These are phyloP conservation scores for Gyrodon lividus DNA, from an alignment of 768 basidiomycete genomes.

Conservation along the genomic window DNA sequence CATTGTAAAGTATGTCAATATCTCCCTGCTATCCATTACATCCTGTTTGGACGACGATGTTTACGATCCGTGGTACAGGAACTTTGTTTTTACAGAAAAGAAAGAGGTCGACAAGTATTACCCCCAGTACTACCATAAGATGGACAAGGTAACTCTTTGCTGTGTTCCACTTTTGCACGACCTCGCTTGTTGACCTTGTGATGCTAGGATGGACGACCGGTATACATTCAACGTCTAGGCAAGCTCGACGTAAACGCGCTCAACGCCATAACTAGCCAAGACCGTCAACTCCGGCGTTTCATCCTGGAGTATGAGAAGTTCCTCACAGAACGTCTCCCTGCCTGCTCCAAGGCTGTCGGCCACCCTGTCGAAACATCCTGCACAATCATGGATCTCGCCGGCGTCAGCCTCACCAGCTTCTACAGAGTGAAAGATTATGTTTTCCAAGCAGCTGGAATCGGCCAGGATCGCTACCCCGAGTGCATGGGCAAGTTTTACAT, in stretches of 20 bases:
- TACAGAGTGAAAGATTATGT: conserved; percentile 94
- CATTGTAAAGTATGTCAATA: conserved; percentile 57
- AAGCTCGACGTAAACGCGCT: conserved; percentile 84
- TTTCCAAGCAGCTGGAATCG: conserved; percentile 67
- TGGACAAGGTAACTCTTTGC: conserved; percentile 65
- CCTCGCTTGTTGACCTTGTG: not conserved
- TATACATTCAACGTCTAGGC: conserved; percentile 94
- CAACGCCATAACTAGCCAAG: conserved; percentile 77
- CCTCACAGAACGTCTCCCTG: conserved; percentile 75
- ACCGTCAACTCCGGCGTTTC: conserved; percentile 85
- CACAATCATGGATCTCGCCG: conserved; percentile 91
- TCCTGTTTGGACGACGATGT: not conserved
- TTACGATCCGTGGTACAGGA: conserved; percentile 39
- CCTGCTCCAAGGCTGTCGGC: conserved; percentile 66
- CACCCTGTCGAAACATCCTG: conserved; percentile 95
- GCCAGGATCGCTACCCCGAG: conserved; percentile 91
- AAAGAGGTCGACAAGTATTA: conserved; percentile 86
- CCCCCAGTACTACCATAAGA: conserved; percentile 95
- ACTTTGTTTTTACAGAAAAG: conserved; percentile 86
- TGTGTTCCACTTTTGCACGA: not conserved
- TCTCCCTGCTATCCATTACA: not conserved
- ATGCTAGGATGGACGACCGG: conserved; percentile 82
- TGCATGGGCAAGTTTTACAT: conserved; percentile 99
- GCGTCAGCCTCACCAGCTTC: conserved; percentile 71
- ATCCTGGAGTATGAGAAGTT: conserved; percentile 94